Conservation (phyloP, 768 basidiomycete genomes). For the Cubamyces lactineus region DNA sequence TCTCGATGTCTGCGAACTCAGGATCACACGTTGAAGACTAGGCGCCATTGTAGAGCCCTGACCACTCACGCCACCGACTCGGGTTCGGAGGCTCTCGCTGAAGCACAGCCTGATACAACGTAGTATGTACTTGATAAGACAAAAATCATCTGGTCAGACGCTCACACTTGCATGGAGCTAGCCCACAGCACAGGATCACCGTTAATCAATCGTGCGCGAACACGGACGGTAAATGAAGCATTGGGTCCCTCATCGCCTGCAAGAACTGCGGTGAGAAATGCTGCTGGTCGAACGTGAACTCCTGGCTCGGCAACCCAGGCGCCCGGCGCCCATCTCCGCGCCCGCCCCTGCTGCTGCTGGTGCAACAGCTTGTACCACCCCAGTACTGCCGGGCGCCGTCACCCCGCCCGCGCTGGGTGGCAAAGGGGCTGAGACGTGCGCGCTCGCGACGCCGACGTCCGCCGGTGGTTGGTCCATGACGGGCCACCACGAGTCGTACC, state of each 20-base stretch:
- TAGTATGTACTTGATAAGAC: no score
- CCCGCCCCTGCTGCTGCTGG: neutral
- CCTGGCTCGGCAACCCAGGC: slow-evolving; percentile 20
- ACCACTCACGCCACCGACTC: no score
- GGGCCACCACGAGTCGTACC: slow-evolving; percentile 25
- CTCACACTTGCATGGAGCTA: no score
- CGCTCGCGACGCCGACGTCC: neutral
- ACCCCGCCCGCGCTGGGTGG: neutral
- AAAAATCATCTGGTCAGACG: no score
- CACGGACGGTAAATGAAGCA: slow-evolving; percentile 26
- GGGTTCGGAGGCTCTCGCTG: no score
- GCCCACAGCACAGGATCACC: no score
- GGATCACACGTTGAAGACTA: no score
- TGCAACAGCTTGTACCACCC: neutral
- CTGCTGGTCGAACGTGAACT: slow-evolving; percentile 30
- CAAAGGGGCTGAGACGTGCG: neutral
- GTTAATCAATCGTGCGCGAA: slow-evolving; percentile 4
- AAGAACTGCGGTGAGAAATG: slow-evolving; percentile 31
- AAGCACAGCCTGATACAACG: no score
- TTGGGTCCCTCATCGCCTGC: slow-evolving; percentile 27
- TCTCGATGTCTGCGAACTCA: no score
- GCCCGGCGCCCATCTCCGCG: slow-evolving; percentile 9
- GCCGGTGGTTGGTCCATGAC: neutral
- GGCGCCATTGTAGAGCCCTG: no score
- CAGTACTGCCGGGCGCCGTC: neutral